Conservation (phyloP, 306 rosid genomes). For the Cotoneaster glaucophyllus region DNA sequence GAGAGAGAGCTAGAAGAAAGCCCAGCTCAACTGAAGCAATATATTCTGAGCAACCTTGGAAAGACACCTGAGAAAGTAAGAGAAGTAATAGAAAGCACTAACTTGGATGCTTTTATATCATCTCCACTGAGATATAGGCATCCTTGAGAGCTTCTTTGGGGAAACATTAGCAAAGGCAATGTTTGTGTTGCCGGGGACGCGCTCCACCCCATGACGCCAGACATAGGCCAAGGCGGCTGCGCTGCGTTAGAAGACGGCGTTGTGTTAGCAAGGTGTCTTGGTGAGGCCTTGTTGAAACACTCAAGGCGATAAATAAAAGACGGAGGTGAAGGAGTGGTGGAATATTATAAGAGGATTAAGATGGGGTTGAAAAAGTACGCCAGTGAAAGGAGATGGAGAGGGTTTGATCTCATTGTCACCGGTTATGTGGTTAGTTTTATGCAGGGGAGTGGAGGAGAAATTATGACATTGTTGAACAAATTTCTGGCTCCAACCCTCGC, state of each 20-base stretch:
- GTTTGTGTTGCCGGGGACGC: conserved; percentile 63
- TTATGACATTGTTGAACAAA: conserved; percentile 24
- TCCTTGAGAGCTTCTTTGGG: conserved; percentile 46
- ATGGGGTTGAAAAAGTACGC: conserved; percentile 28
- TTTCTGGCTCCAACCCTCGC: conserved; percentile 25
- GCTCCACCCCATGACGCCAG: conserved; percentile 65
- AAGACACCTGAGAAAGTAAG: conserved; percentile 10
- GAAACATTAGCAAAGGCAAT: conserved; percentile 37
- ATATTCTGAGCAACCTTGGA: conserved; percentile 20
- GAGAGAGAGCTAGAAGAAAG: background rate
- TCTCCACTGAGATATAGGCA: conserved; percentile 38
- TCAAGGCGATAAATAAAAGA: background rate
- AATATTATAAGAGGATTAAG: conserved; percentile 6
- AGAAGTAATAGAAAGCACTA: conserved; percentile 10
- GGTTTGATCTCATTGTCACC: conserved; percentile 26
- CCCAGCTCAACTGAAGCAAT: conserved; percentile 18
- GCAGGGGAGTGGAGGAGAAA: conserved; percentile 23
- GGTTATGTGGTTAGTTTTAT: conserved; percentile 33
- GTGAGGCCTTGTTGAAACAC: conserved; percentile 4
- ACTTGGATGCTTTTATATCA: conserved; percentile 12
- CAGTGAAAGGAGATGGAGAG: conserved; percentile 47
- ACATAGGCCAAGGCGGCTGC: conserved; percentile 62
- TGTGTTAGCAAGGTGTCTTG: conserved; percentile 26
- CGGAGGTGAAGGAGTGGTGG: background rate
- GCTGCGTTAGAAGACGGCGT: conserved; percentile 57